Percentiles rank a stretch among this genome's conserved stretches.
Evolutionary conservation across 1,284 basidiomycete genomes (phyloP).

Genomic region (Vanrija humicola): DNA sequence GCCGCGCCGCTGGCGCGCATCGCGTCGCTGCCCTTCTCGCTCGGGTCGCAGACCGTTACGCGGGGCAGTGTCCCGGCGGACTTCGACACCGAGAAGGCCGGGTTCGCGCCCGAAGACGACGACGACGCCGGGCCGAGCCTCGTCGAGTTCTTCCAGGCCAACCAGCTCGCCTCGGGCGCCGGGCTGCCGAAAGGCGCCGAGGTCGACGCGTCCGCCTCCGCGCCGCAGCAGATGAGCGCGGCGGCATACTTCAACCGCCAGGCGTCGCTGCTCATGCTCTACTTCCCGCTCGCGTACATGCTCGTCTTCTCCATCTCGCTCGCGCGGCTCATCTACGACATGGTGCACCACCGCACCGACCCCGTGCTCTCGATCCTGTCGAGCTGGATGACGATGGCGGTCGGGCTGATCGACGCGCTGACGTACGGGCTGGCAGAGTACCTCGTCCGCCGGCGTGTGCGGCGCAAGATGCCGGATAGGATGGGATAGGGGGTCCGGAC

Average conservation of each 20-base stretch:
- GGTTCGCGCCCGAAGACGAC: too few species aligned
- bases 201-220: background rate
- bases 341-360: constrained; percentile 26
- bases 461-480: constrained; percentile 52
- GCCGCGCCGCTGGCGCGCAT: too few species aligned
- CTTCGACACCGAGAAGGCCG: too few species aligned
- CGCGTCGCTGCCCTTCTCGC: too few species aligned
- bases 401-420: constrained; percentile 38
- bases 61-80: too few species aligned
- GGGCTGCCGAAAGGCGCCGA: background rate
- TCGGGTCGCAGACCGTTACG: too few species aligned
- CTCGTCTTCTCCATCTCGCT: constrained; percentile 40
- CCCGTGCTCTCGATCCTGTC: constrained; percentile 30
- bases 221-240: constrained; percentile 26
- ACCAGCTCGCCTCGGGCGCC: too few species aligned
- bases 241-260: constrained; percentile 46
- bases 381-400: constrained; percentile 37
- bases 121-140: too few species aligned
- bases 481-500: constrained; percentile 51
- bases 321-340: constrained; percentile 39
- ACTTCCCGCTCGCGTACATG: constrained; percentile 46
- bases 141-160: too few species aligned
- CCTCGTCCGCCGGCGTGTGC: constrained; percentile 35
- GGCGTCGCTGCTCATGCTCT: constrained; percentile 46
- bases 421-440: constrained; percentile 45